Percentiles rank a stretch among this genome's conserved stretches.
These are phyloP conservation scores for Nannochloris sp. DNA, from an alignment of 139 green algal genomes.

Conservation along the genomic window DNA sequence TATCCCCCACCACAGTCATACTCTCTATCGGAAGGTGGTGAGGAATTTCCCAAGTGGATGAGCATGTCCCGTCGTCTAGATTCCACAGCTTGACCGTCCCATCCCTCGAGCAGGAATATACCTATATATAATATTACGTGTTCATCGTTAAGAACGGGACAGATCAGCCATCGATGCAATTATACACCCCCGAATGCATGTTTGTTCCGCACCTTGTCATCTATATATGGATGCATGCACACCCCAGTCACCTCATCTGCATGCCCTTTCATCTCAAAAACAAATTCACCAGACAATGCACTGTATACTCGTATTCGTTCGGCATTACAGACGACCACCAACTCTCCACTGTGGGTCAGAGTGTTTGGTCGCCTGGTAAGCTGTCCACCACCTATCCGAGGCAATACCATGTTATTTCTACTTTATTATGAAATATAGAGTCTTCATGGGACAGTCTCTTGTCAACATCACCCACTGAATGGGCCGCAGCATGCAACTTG, in stretches of 20 bases:
- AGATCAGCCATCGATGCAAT: neutral
- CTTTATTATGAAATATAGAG: neutral
- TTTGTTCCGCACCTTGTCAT: slow-evolving; percentile 18
- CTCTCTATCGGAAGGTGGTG: slow-evolving; percentile 7
- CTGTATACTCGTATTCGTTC: slow-evolving; percentile 35
- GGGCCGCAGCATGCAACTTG: too few relatives aligned
- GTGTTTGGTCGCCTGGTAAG: slow-evolving; percentile 3
- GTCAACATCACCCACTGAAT: too few relatives aligned
- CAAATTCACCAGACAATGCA: slow-evolving; percentile 26
- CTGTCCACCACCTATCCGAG: slow-evolving; percentile 12
- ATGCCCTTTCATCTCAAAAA: slow-evolving; percentile 32
- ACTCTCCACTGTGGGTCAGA: slow-evolving; percentile 33
- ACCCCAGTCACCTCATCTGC: slow-evolving; percentile 37
- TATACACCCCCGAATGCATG: too few relatives aligned
- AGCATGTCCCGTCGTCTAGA: neutral
- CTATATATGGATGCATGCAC: slow-evolving; percentile 20
- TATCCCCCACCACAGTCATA: slow-evolving; percentile 3
- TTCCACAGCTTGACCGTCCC: slow-evolving; percentile 12
- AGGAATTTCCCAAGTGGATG: neutral
- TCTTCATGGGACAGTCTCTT: too few relatives aligned
- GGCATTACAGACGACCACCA: slow-evolving; percentile 27
- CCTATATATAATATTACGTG: neutral
- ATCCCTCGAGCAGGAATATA: slow-evolving; percentile 16
- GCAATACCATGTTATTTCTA: neutral
- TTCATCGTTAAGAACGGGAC: neutral